Conservation (phyloP, 108 stramenopile genomes). For the Cyclotella baltica region DNA sequence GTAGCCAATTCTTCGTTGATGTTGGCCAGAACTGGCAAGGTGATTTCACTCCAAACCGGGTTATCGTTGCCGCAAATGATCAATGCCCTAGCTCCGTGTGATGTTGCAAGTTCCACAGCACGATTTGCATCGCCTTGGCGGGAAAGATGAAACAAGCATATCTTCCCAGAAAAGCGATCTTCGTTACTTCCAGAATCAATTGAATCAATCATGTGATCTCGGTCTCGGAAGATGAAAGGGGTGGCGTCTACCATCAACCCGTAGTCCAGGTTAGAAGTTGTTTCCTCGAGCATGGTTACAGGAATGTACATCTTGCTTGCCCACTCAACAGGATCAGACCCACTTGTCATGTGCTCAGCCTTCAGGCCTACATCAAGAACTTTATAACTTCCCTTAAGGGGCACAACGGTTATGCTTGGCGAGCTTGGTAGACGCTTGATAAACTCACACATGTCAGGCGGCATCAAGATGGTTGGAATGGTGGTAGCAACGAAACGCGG, state of each 20-base stretch:
- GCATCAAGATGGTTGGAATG: conserved; percentile 2
- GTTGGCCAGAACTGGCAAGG: conserved; percentile 8
- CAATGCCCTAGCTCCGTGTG: conserved; percentile 19
- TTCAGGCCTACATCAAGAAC: background rate
- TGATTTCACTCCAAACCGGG: background rate
- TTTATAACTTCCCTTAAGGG: background rate
- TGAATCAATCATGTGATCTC: background rate
- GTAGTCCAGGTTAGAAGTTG: background rate
- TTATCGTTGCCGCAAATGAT: conserved; percentile 6
- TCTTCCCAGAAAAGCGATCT: background rate
- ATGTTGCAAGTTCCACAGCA: conserved; percentile 7
- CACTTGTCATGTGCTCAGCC: background rate
- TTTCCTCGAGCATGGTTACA: background rate
- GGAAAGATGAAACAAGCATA: background rate
- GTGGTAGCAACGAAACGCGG: background rate
- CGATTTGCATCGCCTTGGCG: conserved; percentile 5
- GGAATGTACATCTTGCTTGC: conserved; percentile 6
- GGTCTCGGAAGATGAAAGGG: background rate
- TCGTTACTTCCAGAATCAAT: background rate
- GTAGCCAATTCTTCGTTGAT: background rate
- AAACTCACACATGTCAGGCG: background rate
- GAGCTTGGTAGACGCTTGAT: background rate
- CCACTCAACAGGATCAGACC: background rate
- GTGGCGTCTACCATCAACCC: background rate
- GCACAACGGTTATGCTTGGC: background rate